These are phyloP conservation scores for Crotalaria pallida DNA, from an alignment of 306 rosid species.

Conservation along the genomic window DNA sequence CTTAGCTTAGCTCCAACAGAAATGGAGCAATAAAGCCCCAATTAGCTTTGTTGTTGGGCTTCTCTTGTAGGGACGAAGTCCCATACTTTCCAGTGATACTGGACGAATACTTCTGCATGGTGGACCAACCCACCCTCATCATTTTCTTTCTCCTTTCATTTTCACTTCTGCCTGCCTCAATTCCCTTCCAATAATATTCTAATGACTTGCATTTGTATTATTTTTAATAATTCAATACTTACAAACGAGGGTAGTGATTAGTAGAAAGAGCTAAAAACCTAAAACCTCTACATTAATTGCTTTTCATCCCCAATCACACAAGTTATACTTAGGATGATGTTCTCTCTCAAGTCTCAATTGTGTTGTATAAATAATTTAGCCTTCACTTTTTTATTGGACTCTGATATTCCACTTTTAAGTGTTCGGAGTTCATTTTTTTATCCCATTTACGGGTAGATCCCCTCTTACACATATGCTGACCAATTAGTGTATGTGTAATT, in stretches of 20 bases:
- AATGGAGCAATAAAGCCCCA: constrained; percentile 13
- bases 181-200: not conserved
- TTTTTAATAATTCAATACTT: not conserved
- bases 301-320: not conserved
- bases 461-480: too few relatives aligned
- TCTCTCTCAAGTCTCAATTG: too few relatives aligned
- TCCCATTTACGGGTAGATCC: too few relatives aligned
- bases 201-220: not conserved
- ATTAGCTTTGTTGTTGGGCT: constrained; percentile 3
- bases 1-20: not conserved
- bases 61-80: constrained; percentile 5
- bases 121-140: constrained; percentile 18
- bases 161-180: not conserved
- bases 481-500: too few relatives aligned
- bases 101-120: constrained; percentile 2
- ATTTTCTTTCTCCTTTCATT: constrained; percentile 2
- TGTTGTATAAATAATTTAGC: too few relatives aligned
- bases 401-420: too few relatives aligned
- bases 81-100: not conserved
- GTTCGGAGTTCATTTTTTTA: too few relatives aligned
- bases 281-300: not conserved
- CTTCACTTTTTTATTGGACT: too few relatives aligned
- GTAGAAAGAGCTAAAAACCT: not conserved
- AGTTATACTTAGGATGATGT: not conserved
- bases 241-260: not conserved